Evolutionary conservation across 257 asterid species (phyloP), one percentile per base, ranked within the genome.

Genomic region (Solanum virginianum): DNA sequence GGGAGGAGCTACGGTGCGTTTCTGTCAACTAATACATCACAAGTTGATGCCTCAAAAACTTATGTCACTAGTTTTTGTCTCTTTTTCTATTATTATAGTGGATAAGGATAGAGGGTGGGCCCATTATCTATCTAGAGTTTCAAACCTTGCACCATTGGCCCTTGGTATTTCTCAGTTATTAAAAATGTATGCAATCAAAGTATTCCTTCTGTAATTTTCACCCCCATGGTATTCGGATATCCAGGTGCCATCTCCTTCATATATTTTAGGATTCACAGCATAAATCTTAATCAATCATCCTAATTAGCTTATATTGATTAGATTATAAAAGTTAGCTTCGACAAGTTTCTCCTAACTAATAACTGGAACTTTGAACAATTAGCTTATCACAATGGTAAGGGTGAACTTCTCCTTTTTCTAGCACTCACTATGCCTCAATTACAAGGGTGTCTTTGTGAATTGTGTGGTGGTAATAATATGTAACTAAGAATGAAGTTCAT

Each of bases 1-100:
- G 99, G 99, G 98, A 96, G 69, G 99, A 96, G 87, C 84, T 93
- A 88, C 98, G 99, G 99, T 95, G 90, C 85, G 91, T 87, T 69
- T 83, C 56, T 69, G 86, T 68, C 43, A 69, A 45, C 65, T 79
- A 79, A 53, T 53, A 79, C 83, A 29, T 79, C 83, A 79, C 26
- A 51, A 29, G 63, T 79, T 29, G 26, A 79, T 79, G 47, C 22
- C 45, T 75, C 62, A 75, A 49, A 75, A 49, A 22, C 53, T 77
- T 53, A 26, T 22, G 65, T 79, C 45, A 26, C n/a, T 51, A 53
- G 83, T 53, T 53, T 49, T 53, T 41, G 17, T 85, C 62, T 53
- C 63, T 45, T 11, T 43, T 66, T 85, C 36, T 77, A 54, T 43
- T 77, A 51, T 24, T 77, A 49, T 14, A 49, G 82, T 14, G 82